Evolutionary conservation across 345 rosid species (phyloP).

Genomic region (Euclidium syriacum): DNA sequence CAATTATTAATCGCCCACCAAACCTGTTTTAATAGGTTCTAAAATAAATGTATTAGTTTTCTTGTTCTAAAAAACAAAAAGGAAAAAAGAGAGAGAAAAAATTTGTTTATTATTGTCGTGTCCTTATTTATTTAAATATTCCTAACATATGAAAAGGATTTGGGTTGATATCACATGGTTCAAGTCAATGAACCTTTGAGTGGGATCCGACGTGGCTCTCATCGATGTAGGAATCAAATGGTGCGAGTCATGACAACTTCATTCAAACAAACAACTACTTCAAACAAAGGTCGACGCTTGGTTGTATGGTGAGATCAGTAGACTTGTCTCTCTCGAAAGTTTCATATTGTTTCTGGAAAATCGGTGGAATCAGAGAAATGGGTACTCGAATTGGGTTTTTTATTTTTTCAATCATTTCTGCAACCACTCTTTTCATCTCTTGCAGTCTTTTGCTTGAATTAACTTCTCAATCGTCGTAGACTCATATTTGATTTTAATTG

Average conservation of each 20-base stretch:
- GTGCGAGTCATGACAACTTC: neutral
- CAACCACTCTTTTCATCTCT: too few species aligned
- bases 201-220: constrained; percentile 17
- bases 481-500: too few species aligned
- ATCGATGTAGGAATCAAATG: constrained; percentile 2
- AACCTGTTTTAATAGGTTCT: neutral
- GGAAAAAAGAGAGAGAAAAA: neutral
- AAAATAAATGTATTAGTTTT: neutral
- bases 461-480: too few species aligned
- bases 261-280: too few species aligned
- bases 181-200: neutral
- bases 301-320: neutral
- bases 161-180: constrained; percentile 21
- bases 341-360: too few species aligned
- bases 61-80: neutral
- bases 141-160: constrained; percentile 8
- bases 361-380: too few species aligned
- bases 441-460: too few species aligned
- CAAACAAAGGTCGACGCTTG: neutral
- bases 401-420: too few species aligned
- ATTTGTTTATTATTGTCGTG: constrained; percentile 4
- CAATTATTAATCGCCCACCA: neutral
- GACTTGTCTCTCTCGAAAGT: too few species aligned
- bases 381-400: too few species aligned
- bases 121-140: constrained; percentile 4